Percentiles rank a stretch among this genome's conserved stretches.
Conservation (phyloP, 2,329 filamentous ascomycete species). For the Ilyonectria destructans region DNA sequence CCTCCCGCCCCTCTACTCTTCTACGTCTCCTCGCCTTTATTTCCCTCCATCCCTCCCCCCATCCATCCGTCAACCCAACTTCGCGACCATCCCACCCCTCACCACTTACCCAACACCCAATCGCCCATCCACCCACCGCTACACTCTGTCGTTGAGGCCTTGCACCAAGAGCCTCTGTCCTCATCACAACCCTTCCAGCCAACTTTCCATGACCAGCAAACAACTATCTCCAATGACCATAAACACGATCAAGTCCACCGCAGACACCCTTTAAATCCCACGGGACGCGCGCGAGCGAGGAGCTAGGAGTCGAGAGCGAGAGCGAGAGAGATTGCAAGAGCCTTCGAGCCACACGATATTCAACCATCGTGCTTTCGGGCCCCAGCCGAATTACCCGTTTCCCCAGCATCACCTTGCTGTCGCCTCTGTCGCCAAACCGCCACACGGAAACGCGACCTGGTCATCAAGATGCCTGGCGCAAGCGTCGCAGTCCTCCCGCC, state of each 20-base stretch:
- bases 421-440: conserved; percentile 45
- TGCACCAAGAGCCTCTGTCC: conserved; percentile 48
- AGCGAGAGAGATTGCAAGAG: conserved; percentile 51
- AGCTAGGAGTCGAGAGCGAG: conserved; percentile 58
- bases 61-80: conserved; percentile 46
- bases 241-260: conserved; percentile 64
- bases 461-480: conserved; percentile 78
- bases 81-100: conserved; percentile 43
- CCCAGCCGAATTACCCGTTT: conserved; percentile 46
- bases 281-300: conserved; percentile 77
- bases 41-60: conserved; percentile 46
- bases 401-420: conserved; percentile 46
- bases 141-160: conserved; percentile 49
- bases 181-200: conserved; percentile 51
- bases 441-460: conserved; percentile 53
- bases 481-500: conserved; percentile 77
- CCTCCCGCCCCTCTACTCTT: conserved; percentile 50
- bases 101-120: conserved; percentile 44
- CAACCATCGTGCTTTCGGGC: conserved; percentile 70
- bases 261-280: conserved; percentile 81
- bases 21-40: conserved; percentile 49
- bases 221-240: conserved; percentile 68
- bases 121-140: conserved; percentile 44
- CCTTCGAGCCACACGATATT: conserved; percentile 65
- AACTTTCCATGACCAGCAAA: conserved; percentile 61